Evolutionary conservation across 2,329 filamentous ascomycete genomes (phyloP), one percentile per base, ranked within the genome.

Genomic region (Fusarium buxicola): DNA sequence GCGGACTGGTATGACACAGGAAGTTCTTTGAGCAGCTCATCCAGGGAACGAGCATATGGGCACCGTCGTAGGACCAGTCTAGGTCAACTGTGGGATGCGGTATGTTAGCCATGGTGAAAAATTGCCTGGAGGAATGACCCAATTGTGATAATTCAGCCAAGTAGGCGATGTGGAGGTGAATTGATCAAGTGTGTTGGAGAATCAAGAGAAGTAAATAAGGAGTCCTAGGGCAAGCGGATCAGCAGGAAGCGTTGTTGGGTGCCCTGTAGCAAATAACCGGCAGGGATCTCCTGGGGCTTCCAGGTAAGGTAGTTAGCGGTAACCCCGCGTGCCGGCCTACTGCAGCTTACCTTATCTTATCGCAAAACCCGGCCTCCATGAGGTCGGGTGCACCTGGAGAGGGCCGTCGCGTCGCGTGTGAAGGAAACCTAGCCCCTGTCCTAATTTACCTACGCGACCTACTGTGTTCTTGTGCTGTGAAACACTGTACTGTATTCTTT

Each of bases 81-180:
- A 87, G 75, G 32, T 86, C 83, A 31, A 96, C 92, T 39, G 88
- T 89, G 40, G 89, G 89, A 75, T 91, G 87, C 10, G 89, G 89
- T 18, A 63, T 35, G 5, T 57, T 32, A 25, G 51, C 54, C 58
- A 68, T 61, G 50, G 7, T 61, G 50, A 50, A 55, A 25, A 65
- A 41, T 30, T 36, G 24, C 41, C 27, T 35, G 21, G 21, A 31
- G 30, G 45, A 41, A 30, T 32, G 30, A 45, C 43, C 21, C 30
- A 46, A 31, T 36, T 40, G 16, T 31, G n/a, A 40, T n/a, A 34
- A 35, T 36, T 36, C 49, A 49, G 41, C 15, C 11, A 43, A 24
- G 15, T 16, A 38, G 15, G 30, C 28, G 16, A 18, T 31, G 32
- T 30, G 12, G 15, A 43, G 25, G 10, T 18, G 32, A 56, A 40